phyloP scores from a whole-genome alignment of 179 eudicot species.

The Silene vulgaris region DNA sequence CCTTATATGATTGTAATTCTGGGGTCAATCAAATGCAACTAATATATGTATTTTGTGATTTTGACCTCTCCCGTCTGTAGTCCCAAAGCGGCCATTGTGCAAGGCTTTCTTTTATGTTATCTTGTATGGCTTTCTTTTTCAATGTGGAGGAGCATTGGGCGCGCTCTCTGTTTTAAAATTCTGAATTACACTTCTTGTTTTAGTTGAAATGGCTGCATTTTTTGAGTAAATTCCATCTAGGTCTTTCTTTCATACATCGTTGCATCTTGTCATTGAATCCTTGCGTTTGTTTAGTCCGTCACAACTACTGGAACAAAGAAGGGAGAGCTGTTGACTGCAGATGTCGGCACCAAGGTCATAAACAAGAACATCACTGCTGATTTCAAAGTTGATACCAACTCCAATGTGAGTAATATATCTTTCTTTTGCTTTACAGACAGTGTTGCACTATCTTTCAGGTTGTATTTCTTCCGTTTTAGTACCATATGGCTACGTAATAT shows the following conservation, averaged over 20 bases:
- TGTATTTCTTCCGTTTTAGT: not conserved
- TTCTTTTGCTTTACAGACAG: not conserved
- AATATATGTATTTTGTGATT: too few relatives aligned
- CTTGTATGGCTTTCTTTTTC: too few relatives aligned
- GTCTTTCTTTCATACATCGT: not conserved
- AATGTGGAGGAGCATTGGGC: not conserved
- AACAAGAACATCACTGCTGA: slow-evolving; percentile 87
- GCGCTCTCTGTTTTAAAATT: not conserved
- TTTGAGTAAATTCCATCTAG: not conserved
- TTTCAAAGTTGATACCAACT: slow-evolving; percentile 80
- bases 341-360: slow-evolving; percentile 63
- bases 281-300: slow-evolving; percentile 51
- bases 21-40: too few relatives aligned
- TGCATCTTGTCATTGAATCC: not conserved
- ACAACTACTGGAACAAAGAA: slow-evolving; percentile 74
- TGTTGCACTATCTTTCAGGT: not conserved
- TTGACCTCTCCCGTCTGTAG: not conserved
- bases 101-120: not conserved
- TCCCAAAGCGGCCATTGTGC: not conserved
- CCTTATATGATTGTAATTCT: too few relatives aligned
- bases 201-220: not conserved
- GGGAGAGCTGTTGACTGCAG: slow-evolving; percentile 74
- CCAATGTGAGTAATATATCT: slow-evolving; percentile 56
- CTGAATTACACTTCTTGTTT: too few relatives aligned
- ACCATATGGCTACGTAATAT: not conserved